Percentiles rank a stretch among this genome's conserved stretches.
phyloP scores from a whole-genome alignment of 495 filamentous ascomycete species.

The Immersiella caudata region DNA sequence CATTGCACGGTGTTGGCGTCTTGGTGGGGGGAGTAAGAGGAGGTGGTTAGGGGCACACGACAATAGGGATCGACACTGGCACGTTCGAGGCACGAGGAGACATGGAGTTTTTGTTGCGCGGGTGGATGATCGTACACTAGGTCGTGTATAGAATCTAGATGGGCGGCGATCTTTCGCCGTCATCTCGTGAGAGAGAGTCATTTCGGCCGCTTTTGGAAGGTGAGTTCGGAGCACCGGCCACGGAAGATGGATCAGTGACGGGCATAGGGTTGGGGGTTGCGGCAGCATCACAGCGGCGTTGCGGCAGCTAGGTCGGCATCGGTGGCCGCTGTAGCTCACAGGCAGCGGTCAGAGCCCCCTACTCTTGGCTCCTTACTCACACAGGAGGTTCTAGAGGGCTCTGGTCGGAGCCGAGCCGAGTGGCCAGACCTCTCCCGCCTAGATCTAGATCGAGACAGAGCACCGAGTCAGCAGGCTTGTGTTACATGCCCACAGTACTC shows the following conservation, averaged over 20 bases:
- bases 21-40: not conserved
- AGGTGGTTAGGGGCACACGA: not conserved
- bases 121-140: too few species aligned
- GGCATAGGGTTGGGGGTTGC: too few species aligned
- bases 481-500: not conserved
- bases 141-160: too few species aligned
- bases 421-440: not conserved
- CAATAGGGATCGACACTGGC: constrained; percentile 1
- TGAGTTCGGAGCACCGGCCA: not conserved
- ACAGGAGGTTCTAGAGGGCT: not conserved
- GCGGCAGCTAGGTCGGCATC: too few species aligned
- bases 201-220: not conserved
- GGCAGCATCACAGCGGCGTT: too few species aligned
- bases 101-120: not conserved
- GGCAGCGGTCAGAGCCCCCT: not conserved
- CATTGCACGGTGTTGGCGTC: too few species aligned
- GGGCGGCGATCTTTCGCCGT: not conserved
- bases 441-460: not conserved
- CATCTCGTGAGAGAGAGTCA: not conserved
- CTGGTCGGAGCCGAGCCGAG: not conserved
- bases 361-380: not conserved
- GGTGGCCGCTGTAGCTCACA: not conserved
- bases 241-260: not conserved
- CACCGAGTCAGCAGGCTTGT: not conserved
- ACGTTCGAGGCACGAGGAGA: not conserved